Base-by-base conservation (phyloP, 2,329 filamentous ascomycete genomes). In the Thielaviopsis ethacetica region DNA sequence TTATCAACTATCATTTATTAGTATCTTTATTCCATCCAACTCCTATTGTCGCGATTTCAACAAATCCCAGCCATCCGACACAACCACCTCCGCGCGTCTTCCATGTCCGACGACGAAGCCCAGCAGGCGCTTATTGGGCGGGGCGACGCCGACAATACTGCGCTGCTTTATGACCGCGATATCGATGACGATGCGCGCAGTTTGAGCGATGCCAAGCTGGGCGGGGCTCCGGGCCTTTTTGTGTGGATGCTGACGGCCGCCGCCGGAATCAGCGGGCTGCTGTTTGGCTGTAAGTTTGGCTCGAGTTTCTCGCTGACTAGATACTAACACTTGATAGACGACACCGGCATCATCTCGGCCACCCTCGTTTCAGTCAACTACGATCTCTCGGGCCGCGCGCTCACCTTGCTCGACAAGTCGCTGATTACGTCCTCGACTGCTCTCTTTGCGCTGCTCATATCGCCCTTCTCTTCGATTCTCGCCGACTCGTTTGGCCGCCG, bases 351-450 rank as follows among this genome's bases (percentile, higher is more conserved):
- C 17, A 84, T 86, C 59, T 85, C 82, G 34, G 80, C 82, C 2
- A 85, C 82, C 0, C 74, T 86, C 41, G 79, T 86, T 53, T 83
- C 82, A 1, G 77, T 86, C 63, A 78, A 77, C 56, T 74, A 71
- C 1, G 79, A 81, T 9, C 78, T 86, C 34, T 82, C 79, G 27
- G 68, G 71, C 59, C 77, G 76, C 53, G 68, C 73, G 9, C 73
- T 86, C 26, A 82, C 76, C 1, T 79, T 81, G 0, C 70, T 84
- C 65, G 82, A 86, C 69, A 87, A 84, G 68, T 86, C 83, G 6
- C 72, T 87, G 63, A 83, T 86, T 65, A 87, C 84, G 2, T 83
- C 82, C n/a, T 79, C 77, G 22, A 86, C 84, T 5, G 80, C 82
- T 4, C 76, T 87, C 54, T 78, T 84, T 62, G 84, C 85, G 3